These are phyloP conservation scores for Trichoderma citrinoviride DNA, from an alignment of 2,329 filamentous ascomycete species.

Conservation along the genomic window DNA sequence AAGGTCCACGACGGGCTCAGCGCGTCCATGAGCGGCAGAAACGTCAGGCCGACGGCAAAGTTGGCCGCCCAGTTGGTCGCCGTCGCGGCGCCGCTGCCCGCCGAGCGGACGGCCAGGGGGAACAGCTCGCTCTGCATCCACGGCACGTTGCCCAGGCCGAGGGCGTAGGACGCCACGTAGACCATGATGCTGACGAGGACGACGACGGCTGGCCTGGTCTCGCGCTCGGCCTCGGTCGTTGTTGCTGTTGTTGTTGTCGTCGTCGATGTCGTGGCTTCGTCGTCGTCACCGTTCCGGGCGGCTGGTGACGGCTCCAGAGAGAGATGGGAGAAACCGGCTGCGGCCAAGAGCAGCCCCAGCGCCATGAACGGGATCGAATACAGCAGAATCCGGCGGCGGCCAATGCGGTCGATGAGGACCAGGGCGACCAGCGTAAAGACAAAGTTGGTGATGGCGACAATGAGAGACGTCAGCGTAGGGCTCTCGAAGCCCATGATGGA, in stretches of 20 bases:
- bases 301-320: slow-evolving; percentile 39
- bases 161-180: slow-evolving; percentile 82
- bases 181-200: slow-evolving; percentile 75
- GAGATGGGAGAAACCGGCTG: slow-evolving; percentile 68
- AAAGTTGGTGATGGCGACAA: slow-evolving; percentile 81
- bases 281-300: slow-evolving; percentile 26
- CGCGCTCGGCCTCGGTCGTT: slow-evolving; percentile 21
- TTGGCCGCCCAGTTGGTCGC: slow-evolving; percentile 87
- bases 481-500: slow-evolving; percentile 72
- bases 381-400: slow-evolving; percentile 75
- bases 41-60: slow-evolving; percentile 80
- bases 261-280: slow-evolving; percentile 9
- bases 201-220: slow-evolving; percentile 45
- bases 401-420: slow-evolving; percentile 73
- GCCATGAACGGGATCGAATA: slow-evolving; percentile 84
- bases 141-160: slow-evolving; percentile 86
- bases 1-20: slow-evolving; percentile 77
- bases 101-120: slow-evolving; percentile 67
- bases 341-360: slow-evolving; percentile 66
- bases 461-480: slow-evolving; percentile 76
- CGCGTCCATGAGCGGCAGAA: slow-evolving; percentile 80
- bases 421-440: slow-evolving; percentile 74
- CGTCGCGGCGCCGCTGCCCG: slow-evolving; percentile 71
- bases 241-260: slow-evolving; percentile 27
- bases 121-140: slow-evolving; percentile 97